Percentiles rank a stretch among this genome's conserved stretches.
Conservation (phyloP, 192 early-diverging fungal genomes). For the Rhizophagus clarus region DNA sequence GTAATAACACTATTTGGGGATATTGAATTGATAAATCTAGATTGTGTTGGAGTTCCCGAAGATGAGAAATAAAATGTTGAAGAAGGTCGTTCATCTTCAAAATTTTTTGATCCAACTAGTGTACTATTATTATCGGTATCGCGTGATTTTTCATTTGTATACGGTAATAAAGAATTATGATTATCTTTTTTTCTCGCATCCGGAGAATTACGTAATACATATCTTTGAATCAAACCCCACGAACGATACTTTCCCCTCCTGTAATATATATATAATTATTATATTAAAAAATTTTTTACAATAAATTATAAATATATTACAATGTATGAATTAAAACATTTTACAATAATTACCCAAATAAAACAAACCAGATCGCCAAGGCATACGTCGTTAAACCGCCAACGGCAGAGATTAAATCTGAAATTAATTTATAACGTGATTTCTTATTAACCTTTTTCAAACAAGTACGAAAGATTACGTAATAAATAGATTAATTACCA, state of each 20-base stretch:
- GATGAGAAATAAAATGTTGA: neutral
- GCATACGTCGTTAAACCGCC: neutral
- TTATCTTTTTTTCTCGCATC: neutral
- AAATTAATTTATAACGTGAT: too few relatives aligned
- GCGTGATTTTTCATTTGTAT: neutral
- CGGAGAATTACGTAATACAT: neutral
- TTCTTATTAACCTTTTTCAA: too few relatives aligned
- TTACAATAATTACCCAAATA: neutral
- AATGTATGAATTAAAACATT: too few relatives aligned
- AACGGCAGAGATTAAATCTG: neutral
- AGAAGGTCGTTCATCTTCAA: too few relatives aligned
- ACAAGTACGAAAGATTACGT: too few relatives aligned
- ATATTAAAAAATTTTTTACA: too few relatives aligned
- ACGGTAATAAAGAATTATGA: neutral
- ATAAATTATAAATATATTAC: too few relatives aligned
- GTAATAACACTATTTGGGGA: too few relatives aligned
- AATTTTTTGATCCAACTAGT: too few relatives aligned
- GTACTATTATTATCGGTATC: neutral
- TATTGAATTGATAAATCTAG: neutral
- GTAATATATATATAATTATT: too few relatives aligned
- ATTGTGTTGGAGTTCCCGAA: neutral
- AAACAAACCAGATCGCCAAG: neutral
- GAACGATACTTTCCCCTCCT: neutral
- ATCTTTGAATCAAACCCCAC: neutral
- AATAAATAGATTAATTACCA: neutral